Percentiles rank a stretch among this genome's conserved stretches.
phyloP scores from a whole-genome alignment of 495 filamentous ascomycete species.

The Bathelium albidoporum region DNA sequence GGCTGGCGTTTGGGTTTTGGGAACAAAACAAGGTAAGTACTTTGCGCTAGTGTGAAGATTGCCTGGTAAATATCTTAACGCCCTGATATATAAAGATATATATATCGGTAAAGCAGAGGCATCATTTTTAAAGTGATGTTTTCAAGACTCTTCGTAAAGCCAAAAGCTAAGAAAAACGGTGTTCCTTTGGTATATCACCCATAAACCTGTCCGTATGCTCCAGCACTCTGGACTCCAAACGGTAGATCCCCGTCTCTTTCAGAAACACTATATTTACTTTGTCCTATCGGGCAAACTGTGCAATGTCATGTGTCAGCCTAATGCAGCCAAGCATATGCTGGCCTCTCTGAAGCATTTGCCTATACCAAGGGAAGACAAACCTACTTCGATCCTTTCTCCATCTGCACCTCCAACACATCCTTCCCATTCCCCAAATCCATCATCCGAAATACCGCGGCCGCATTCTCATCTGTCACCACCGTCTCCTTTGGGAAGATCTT shows the following conservation, averaged over 20 bases:
- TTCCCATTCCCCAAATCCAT: slow-evolving; percentile 21
- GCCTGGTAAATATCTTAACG: background rate
- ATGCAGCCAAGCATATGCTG: background rate
- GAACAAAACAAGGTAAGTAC: background rate
- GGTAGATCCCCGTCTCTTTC: background rate
- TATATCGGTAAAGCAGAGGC: background rate
- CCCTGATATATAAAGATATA: too few relatives aligned
- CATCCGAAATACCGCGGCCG: slow-evolving; percentile 23
- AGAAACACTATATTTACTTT: background rate
- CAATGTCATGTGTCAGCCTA: background rate
- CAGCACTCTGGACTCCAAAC: background rate
- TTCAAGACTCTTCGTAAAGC: background rate
- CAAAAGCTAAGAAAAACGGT: background rate
- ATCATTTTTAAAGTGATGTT: background rate
- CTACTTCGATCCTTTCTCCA: slow-evolving; percentile 17
- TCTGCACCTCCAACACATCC: slow-evolving; percentile 25
- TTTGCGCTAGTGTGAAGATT: background rate
- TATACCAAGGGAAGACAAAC: background rate
- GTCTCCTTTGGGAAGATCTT: slow-evolving; percentile 23
- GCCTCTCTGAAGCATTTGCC: too few relatives aligned
- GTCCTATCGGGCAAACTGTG: background rate
- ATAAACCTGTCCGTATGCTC: background rate
- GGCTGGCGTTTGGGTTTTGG: background rate
- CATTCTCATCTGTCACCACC: slow-evolving; percentile 24
- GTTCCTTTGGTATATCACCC: background rate